These are phyloP conservation scores for Rhynchospora breviuscula DNA, from an alignment of 176 grass and related monocot genomes.

Conservation along the genomic window DNA sequence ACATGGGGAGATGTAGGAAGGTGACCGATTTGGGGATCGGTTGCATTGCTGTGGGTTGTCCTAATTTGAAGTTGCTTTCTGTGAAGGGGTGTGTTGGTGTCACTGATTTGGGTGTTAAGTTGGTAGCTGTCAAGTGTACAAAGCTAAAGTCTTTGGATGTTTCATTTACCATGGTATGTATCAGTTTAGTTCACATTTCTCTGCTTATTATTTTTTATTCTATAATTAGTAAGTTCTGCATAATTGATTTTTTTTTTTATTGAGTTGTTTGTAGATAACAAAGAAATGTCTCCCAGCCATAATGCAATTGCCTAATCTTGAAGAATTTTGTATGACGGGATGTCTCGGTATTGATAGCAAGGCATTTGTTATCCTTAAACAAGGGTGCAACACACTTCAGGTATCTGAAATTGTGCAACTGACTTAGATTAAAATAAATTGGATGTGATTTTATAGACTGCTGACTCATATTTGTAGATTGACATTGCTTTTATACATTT, in stretches of 20 bases:
- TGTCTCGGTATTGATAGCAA: slow-evolving; percentile 57
- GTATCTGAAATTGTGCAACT: slow-evolving; percentile 24
- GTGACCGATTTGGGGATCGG: slow-evolving; percentile 75
- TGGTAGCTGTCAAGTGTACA: slow-evolving; percentile 65
- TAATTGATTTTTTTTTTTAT: slow-evolving; percentile 5
- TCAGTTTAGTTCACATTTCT: not conserved
- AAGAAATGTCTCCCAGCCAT: slow-evolving; percentile 46
- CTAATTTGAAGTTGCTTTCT: slow-evolving; percentile 49
- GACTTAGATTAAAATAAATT: not conserved
- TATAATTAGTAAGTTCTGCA: not conserved
- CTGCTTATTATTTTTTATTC: not conserved
- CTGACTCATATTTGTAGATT: slow-evolving; percentile 6
- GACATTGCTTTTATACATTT: slow-evolving; percentile 6
- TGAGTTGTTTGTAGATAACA: slow-evolving; percentile 41
- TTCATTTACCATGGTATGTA: slow-evolving; percentile 67
- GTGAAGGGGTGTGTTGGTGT: slow-evolving; percentile 72
- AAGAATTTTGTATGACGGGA: slow-evolving; percentile 46
- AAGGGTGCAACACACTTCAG: slow-evolving; percentile 64
- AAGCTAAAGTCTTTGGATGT: slow-evolving; percentile 55
- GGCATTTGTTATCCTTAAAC: slow-evolving; percentile 32
- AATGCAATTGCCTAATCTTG: slow-evolving; percentile 57
- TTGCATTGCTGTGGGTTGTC: slow-evolving; percentile 65
- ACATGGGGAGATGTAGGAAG: slow-evolving; percentile 47
- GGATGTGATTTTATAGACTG: not conserved
- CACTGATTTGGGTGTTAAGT: slow-evolving; percentile 57